Conservation (phyloP, 2,329 filamentous ascomycete genomes). For the Aspergillus flavus region DNA sequence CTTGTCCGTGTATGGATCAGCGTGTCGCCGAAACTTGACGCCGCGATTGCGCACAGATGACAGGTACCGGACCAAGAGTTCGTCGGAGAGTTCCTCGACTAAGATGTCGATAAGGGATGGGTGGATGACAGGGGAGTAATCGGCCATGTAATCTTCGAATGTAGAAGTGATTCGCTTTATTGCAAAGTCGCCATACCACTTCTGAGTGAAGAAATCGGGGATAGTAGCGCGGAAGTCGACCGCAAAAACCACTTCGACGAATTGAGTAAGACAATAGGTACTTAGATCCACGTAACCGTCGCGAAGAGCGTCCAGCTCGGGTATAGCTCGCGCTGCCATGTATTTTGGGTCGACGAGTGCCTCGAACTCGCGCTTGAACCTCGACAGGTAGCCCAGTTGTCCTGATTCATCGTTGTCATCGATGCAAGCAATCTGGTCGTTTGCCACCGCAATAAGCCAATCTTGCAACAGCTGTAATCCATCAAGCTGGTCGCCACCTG, state of each 20-base stretch:
- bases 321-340: slow-evolving; percentile 68
- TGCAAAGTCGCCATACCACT: slow-evolving; percentile 83
- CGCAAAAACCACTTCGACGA: slow-evolving; percentile 82
- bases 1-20: slow-evolving; percentile 86
- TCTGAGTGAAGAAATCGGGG: slow-evolving; percentile 84
- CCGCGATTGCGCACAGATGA: slow-evolving; percentile 83
- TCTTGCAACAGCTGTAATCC: slow-evolving; percentile 75
- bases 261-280: slow-evolving; percentile 87
- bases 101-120: slow-evolving; percentile 88
- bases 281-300: slow-evolving; percentile 95
- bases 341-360: slow-evolving; percentile 79
- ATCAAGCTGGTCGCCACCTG: slow-evolving; percentile 57
- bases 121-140: slow-evolving; percentile 84
- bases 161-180: slow-evolving; percentile 95
- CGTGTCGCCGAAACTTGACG: slow-evolving; percentile 77
- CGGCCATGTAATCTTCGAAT: slow-evolving; percentile 89
- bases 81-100: slow-evolving; percentile 88
- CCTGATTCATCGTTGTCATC: slow-evolving; percentile 81
- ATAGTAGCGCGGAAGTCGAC: slow-evolving; percentile 86
- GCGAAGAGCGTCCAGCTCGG: slow-evolving; percentile 73
- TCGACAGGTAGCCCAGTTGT: slow-evolving; percentile 78
- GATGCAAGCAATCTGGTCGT: slow-evolving; percentile 98
- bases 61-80: slow-evolving; percentile 85
- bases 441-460: slow-evolving; percentile 95
- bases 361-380: slow-evolving; percentile 82